Percentiles rank a stretch among this genome's conserved stretches.
phyloP scores from a whole-genome alignment of 176 grass and related monocot species.

The Phragmites australis region DNA sequence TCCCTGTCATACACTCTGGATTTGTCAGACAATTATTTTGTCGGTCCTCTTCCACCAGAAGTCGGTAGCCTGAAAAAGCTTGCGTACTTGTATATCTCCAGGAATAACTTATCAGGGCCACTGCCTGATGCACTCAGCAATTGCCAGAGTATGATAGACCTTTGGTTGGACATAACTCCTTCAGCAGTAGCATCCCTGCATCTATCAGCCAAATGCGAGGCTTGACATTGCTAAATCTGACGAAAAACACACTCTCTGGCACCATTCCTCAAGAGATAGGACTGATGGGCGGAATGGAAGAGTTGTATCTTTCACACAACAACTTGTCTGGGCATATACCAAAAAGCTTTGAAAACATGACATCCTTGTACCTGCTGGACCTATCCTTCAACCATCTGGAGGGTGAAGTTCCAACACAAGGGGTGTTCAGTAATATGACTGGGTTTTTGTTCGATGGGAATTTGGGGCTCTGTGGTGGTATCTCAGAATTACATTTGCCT shows the following conservation, averaged over 20 bases:
- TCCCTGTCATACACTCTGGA: conserved; percentile 7
- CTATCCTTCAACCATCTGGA: conserved; percentile 57
- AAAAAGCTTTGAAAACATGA: background rate
- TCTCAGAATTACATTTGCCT: conserved; percentile 24
- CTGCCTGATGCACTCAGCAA: conserved; percentile 35
- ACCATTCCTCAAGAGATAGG: conserved; percentile 48
- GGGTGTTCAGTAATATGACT: conserved; percentile 44
- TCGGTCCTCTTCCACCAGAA: conserved; percentile 41
- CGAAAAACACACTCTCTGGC: conserved; percentile 46
- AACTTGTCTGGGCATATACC: conserved; percentile 57
- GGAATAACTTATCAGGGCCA: conserved; percentile 40
- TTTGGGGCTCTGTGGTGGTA: conserved; percentile 33
- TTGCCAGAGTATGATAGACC: conserved; percentile 43
- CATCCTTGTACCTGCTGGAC: conserved; percentile 38
- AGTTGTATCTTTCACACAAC: conserved; percentile 46
- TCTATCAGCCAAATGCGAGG: conserved; percentile 44
- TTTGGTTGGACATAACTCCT: conserved; percentile 47
- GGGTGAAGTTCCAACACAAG: conserved; percentile 43
- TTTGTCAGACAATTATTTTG: conserved; percentile 41
- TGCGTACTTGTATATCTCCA: conserved; percentile 16
- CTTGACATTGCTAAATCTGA: conserved; percentile 40
- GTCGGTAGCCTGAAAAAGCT: conserved; percentile 37
- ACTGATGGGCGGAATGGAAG: conserved; percentile 35
- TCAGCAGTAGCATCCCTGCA: conserved; percentile 38
- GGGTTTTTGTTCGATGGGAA: conserved; percentile 43